Base-by-base conservation (phyloP, 2,329 filamentous ascomycete genomes). In the Fusarium bulbicola region DNA sequence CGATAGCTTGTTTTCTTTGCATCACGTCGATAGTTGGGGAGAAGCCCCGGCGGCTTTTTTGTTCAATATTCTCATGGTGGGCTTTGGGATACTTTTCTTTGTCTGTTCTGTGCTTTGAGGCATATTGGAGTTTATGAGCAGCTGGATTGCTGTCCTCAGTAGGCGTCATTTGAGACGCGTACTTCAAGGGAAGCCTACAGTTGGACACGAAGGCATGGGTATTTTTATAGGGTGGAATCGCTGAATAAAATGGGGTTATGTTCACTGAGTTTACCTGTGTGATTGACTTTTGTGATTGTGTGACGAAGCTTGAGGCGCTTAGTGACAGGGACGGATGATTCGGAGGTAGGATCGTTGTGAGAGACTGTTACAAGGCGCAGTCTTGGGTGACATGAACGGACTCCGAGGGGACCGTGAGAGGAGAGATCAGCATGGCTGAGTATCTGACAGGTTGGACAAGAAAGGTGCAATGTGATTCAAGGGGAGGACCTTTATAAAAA, bases 21-120 rank as follows among this genome's bases (percentile, higher is more conserved):
- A 61, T 75, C 57, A 76, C 74, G 68, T 73, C 60, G 65, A 73
- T 68, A 72, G 74, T 74, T 61, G 70, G 76, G 73, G 73, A 74
- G 68, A 73, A 79, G 77, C 80, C 80, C 80, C 74, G 80, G 80
- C 72, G 80, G 80, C 78, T 80, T 77, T 70, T 67, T 60, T 73
- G 66, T 74, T 67, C 66, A 76, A 72, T 62, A 61, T 64, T 67
- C 69, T 75, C 75, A 76, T 77, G 66, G 72, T 69, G 61, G 50
- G 52, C 36, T 69, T 75, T 61, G 63, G 45, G 70, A 60, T 74
- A 66, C 36, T 59, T 36, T 24, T 34, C 16, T 26, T 52, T 20
- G 30, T 34, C 50, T 39, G 11, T 59, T 62, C 60, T 58, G 58
- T 74, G 63, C 63, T 61, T 56, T 37, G 16, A 67, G 63, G 68